Conservation (phyloP, 257 asterid species). For the Capsicum chinense region DNA sequence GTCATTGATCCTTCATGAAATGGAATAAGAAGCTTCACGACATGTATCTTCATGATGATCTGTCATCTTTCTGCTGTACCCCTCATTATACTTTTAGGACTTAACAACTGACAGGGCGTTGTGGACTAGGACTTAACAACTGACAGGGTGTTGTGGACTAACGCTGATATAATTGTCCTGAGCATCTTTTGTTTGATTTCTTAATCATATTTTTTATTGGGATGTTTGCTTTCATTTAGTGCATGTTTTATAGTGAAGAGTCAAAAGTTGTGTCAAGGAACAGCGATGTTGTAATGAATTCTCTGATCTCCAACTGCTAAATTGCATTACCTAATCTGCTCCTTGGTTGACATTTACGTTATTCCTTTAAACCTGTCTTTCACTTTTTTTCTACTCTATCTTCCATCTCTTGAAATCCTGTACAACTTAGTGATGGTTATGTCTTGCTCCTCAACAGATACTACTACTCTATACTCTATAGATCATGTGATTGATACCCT, state of each 20-base stretch:
- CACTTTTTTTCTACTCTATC: no score
- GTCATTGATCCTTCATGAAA: conserved; percentile 7
- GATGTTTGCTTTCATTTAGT: no score
- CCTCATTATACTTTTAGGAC: conserved; percentile 13
- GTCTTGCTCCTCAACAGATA: not conserved
- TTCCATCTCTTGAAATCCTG: not conserved
- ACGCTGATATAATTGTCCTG: not conserved
- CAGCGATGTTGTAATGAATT: no score
- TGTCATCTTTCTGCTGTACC: conserved; percentile 14
- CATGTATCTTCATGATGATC: conserved; percentile 19
- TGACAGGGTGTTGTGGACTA: not conserved
- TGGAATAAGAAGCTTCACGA: not conserved
- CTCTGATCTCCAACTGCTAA: no score
- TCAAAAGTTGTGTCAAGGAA: no score
- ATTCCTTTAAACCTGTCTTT: no score
- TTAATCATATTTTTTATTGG: not conserved
- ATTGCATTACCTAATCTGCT: no score
- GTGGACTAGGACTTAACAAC: not conserved
- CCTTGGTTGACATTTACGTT: no score
- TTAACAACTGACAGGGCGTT: not conserved
- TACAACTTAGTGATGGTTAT: not conserved
- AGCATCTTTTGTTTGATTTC: not conserved
- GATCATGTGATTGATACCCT: conserved; percentile 7
- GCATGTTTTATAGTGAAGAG: no score
- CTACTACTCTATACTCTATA: not conserved